Percentiles rank a stretch among this genome's conserved stretches.
These are phyloP conservation scores for Oxyria digyna DNA, from an alignment of 148 eudicot genomes.

Conservation along the genomic window DNA sequence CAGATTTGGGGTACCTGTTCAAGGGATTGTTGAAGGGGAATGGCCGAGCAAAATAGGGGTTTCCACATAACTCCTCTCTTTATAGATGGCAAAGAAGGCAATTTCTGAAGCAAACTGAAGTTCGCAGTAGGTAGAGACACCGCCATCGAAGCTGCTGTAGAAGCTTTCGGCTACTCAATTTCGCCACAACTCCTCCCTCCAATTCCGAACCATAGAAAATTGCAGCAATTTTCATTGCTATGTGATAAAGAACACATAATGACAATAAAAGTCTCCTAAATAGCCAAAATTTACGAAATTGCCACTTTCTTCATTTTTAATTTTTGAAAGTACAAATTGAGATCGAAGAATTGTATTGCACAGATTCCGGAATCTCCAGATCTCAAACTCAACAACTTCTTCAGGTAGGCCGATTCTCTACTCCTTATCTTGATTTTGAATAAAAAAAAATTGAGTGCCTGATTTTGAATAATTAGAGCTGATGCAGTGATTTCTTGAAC, in stretches of 20 bases:
- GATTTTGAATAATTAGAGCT: neutral
- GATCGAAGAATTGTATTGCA: neutral
- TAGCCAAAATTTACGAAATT: slow-evolving; percentile 10
- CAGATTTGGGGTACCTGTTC: slow-evolving; percentile 15
- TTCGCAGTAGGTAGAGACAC: slow-evolving; percentile 18
- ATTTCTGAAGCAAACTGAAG: slow-evolving; percentile 13
- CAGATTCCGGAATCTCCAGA: neutral
- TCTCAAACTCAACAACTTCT: neutral
- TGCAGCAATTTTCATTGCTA: neutral
- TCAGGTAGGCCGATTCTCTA: neutral
- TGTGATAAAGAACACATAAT: neutral
- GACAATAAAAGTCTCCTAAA: slow-evolving; percentile 6
- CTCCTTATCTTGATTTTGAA: neutral
- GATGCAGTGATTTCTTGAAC: neutral
- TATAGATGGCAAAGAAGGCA: slow-evolving; percentile 11
- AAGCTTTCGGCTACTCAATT: neutral
- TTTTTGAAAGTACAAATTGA: neutral
- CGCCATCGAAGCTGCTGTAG: slow-evolving; percentile 23
- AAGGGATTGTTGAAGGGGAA: slow-evolving; percentile 21
- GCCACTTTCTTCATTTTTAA: slow-evolving; percentile 9
- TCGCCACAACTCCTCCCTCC: neutral
- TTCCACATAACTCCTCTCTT: slow-evolving; percentile 15
- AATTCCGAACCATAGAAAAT: neutral
- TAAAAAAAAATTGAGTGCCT: too few relatives aligned
- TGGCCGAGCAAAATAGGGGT: slow-evolving; percentile 31